Percentiles rank a stretch among this genome's conserved stretches.
Conservation (phyloP, 495 filamentous ascomycete species). For the Penicillium atrosanguineum region DNA sequence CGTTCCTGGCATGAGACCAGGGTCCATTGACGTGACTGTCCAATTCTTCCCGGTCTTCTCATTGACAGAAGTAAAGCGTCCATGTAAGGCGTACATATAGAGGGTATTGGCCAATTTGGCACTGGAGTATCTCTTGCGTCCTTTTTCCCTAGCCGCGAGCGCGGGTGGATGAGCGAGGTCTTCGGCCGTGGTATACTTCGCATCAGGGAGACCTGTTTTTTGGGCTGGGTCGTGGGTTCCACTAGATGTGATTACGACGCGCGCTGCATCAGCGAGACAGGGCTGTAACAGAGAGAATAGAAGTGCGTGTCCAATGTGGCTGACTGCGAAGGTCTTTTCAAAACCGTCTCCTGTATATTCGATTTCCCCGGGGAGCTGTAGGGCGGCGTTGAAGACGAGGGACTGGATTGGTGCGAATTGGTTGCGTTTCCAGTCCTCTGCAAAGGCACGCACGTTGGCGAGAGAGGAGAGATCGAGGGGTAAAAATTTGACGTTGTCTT, state of each 20-base stretch:
- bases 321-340: conserved; percentile 19
- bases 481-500: conserved; percentile 39
- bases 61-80: conserved; percentile 23
- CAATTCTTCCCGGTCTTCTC: conserved; percentile 21
- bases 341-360: no score
- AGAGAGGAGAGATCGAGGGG: conserved; percentile 41
- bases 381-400: conserved; percentile 46
- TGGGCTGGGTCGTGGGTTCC: conserved; percentile 35
- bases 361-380: conserved; percentile 1
- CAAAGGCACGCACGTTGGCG: conserved; percentile 37
- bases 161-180: conserved; percentile 29
- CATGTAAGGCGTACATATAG: conserved; percentile 41
- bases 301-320: conserved; percentile 43
- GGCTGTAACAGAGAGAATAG: conserved; percentile 51
- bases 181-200: conserved; percentile 28
- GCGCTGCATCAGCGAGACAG: conserved; percentile 44
- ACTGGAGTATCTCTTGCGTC: conserved; percentile 30
- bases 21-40: conserved; percentile 40
- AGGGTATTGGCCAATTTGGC: conserved; percentile 29
- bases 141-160: conserved; percentile 14
- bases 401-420: conserved; percentile 41
- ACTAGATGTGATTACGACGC: conserved; percentile 38
- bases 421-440: conserved; percentile 32
- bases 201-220: conserved; percentile 28
- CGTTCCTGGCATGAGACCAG: conserved; percentile 48